A percentile compares a stretch with the other conserved stretches of the same genome.
Conservation (phyloP, 495 filamentous ascomycete genomes). For the Pyrenula massariospora region DNA sequence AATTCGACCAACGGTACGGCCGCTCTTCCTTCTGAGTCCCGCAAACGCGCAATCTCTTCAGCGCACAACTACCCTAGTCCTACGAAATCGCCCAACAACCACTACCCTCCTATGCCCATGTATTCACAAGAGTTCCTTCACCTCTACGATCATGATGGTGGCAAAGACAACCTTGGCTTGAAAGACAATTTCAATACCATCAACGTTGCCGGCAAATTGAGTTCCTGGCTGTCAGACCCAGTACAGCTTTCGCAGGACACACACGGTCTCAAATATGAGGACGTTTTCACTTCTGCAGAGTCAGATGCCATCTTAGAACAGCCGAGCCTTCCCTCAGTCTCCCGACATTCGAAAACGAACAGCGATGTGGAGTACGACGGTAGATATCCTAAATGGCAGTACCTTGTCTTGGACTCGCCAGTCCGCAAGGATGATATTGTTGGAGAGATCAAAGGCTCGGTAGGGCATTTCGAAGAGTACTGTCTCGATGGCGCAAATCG, state of each 20-base stretch:
- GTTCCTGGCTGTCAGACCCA: conserved; percentile 60
- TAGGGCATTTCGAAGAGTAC: conserved; percentile 71
- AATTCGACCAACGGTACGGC: conserved; percentile 38
- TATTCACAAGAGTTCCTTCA: conserved; percentile 64
- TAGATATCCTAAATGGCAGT: conserved; percentile 52
- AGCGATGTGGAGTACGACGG: conserved; percentile 27
- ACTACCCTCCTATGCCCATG: conserved; percentile 26
- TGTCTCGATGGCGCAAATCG: conserved; percentile 58
- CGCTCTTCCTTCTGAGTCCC: conserved; percentile 22
- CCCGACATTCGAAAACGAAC: conserved; percentile 34
- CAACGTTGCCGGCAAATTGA: conserved; percentile 52
- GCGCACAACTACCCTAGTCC: conserved; percentile 36
- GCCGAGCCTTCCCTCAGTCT: conserved; percentile 36
- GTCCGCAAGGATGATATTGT: conserved; percentile 59
- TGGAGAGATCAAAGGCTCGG: conserved; percentile 76
- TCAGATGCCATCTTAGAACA: conserved; percentile 42
- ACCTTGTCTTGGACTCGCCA: conserved; percentile 49
- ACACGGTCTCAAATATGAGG: conserved; percentile 27
- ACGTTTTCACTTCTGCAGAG: conserved; percentile 30
- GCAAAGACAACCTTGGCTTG: conserved; percentile 35
- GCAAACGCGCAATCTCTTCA: conserved; percentile 39
- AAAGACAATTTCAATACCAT: conserved; percentile 22
- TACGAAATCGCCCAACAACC: conserved; percentile 29
- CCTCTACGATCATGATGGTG: conserved; percentile 51
- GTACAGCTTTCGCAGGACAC: conserved; percentile 30